These are phyloP conservation scores for Russula brevipes DNA, from an alignment of 768 basidiomycete species.

Conservation along the genomic window DNA sequence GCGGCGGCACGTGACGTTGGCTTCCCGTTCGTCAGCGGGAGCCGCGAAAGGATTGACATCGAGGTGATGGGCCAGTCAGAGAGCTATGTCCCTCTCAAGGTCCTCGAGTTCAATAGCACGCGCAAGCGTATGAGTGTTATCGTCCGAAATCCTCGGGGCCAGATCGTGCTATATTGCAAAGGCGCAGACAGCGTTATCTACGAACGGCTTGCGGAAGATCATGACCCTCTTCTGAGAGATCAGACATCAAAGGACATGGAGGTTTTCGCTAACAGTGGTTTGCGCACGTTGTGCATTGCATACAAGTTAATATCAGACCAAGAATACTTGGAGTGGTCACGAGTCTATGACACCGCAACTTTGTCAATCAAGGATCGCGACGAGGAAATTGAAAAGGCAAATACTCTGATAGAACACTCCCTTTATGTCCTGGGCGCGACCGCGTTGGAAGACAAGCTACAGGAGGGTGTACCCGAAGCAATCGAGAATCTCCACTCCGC, in stretches of 20 bases:
- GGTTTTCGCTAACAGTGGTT: conserved; percentile 84
- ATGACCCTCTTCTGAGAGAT: conserved; percentile 68
- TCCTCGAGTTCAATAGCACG: conserved; percentile 91
- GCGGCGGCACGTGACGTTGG: conserved; percentile 88
- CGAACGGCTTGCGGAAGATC: conserved; percentile 70
- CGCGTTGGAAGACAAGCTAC: conserved; percentile 94
- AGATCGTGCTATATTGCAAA: conserved; percentile 84
- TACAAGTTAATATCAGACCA: conserved; percentile 74
- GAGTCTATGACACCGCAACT: conserved; percentile 77
- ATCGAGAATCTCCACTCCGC: conserved; percentile 88
- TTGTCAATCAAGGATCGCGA: conserved; percentile 75
- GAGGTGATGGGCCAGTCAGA: conserved; percentile 89
- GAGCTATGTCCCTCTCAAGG: conserved; percentile 69
- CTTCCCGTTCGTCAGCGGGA: conserved; percentile 80
- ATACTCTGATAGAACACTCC: conserved; percentile 75
- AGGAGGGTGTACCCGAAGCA: conserved; percentile 94
- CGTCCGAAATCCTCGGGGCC: conserved; percentile 78
- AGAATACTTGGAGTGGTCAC: conserved; percentile 78
- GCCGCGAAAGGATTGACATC: conserved; percentile 74
- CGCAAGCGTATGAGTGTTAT: conserved; percentile 95
- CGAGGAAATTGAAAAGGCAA: conserved; percentile 86
- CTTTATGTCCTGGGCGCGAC: conserved; percentile 89
- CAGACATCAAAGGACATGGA: conserved; percentile 87
- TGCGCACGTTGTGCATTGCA: conserved; percentile 88
- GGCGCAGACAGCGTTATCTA: conserved; percentile 98